Percentiles rank a stretch among this genome's conserved stretches.
These are phyloP conservation scores for Xylaria sp. DNA, from an alignment of 2,329 filamentous ascomycete species.

Conservation along the genomic window DNA sequence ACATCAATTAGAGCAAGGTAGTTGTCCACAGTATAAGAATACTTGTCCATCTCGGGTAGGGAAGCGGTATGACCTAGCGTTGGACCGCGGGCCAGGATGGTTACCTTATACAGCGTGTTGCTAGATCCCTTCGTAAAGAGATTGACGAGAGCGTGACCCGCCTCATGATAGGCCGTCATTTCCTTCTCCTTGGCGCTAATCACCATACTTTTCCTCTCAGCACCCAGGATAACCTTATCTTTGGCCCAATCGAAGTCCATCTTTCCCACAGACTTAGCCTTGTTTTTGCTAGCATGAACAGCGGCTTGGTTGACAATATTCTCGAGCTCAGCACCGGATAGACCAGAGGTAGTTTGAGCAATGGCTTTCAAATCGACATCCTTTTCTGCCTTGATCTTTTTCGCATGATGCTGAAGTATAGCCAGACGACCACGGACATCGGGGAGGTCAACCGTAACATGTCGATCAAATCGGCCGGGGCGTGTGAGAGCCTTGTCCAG, in stretches of 20 bases:
- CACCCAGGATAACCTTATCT: constrained; percentile 97
- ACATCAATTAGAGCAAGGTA: constrained; percentile 84
- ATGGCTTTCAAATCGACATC: constrained; percentile 87
- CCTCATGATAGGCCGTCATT: constrained; percentile 96
- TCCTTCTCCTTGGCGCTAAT: constrained; percentile 94
- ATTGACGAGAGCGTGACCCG: constrained; percentile 90
- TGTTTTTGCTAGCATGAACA: constrained; percentile 90
- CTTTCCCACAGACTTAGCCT: constrained; percentile 78
- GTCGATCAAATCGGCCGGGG: constrained; percentile 94
- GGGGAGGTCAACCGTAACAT: constrained; percentile 86
- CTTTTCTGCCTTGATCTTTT: constrained; percentile 82
- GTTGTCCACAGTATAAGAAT: constrained; percentile 86
- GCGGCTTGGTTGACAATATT: constrained; percentile 97
- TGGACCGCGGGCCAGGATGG: constrained; percentile 90
- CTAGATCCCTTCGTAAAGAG: constrained; percentile 80
- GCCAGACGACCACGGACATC: constrained; percentile 93
- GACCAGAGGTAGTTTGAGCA: constrained; percentile 87
- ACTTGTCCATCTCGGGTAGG: constrained; percentile 91
- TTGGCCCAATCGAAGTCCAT: constrained; percentile 96
- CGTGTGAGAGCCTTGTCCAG: constrained; percentile 95
- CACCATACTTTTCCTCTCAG: constrained; percentile 88
- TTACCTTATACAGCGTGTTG: constrained; percentile 92
- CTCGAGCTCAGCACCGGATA: constrained; percentile 94
- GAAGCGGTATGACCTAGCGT: constrained; percentile 87
- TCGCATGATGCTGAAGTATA: constrained; percentile 92